These are phyloP conservation scores for Tylopilus vinaceipallidus DNA, from an alignment of 768 basidiomycete genomes.

Conservation along the genomic window DNA sequence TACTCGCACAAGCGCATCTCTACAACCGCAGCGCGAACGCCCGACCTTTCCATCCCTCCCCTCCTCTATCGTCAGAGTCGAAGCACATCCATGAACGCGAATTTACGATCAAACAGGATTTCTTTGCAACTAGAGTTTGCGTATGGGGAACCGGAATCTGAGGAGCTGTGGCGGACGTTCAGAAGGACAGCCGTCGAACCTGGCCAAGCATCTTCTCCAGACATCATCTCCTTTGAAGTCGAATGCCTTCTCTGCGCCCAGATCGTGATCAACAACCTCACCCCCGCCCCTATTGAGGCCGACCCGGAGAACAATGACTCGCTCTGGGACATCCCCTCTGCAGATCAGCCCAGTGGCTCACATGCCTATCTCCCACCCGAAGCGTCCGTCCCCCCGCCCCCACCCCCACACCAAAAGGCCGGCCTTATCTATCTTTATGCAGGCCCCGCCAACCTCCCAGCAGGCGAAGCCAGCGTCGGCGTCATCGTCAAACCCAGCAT, in stretches of 20 bases:
- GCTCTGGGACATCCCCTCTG: neutral
- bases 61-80: neutral
- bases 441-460: constrained; percentile 14
- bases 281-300: too few relatives aligned
- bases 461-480: constrained; percentile 55
- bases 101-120: constrained; percentile 13
- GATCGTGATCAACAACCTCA: constrained; percentile 5
- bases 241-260: constrained; percentile 31
- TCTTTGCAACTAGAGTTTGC: constrained; percentile 3
- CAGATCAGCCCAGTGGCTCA: neutral
- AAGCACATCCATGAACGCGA: constrained; percentile 6
- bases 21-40: constrained; percentile 16
- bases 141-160: neutral
- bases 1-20: neutral
- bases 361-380: neutral
- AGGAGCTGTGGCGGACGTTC: constrained; percentile 24
- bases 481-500: constrained; percentile 42
- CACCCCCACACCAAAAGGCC: neutral
- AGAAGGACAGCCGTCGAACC: constrained; percentile 27
- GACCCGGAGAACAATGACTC: neutral
- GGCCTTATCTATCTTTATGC: constrained; percentile 31
- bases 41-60: neutral
- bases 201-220: constrained; percentile 22
- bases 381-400: fast-evolving
- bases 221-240: constrained; percentile 23